Conservation (phyloP, 2,329 filamentous ascomycete species). For the Onygenales sp. region DNA sequence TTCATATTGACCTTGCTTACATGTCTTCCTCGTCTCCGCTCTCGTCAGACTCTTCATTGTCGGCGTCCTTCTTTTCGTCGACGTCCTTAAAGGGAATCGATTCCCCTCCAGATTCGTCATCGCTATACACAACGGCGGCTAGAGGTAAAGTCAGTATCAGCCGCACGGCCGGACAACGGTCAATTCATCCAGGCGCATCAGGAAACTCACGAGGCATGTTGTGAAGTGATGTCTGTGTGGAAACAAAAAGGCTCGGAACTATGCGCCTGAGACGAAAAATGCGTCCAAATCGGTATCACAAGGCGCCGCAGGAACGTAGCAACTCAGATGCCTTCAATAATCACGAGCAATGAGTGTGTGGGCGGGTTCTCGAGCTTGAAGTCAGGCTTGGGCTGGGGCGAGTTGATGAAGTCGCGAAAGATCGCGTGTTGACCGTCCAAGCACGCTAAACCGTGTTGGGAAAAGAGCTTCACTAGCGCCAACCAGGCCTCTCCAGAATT, state of each 20-base stretch:
- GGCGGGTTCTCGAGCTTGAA: background rate
- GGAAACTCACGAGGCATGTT: conserved; percentile 33
- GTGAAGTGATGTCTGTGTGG: background rate
- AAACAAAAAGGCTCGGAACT: conserved; percentile 11
- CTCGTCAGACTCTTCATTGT: conserved; percentile 16
- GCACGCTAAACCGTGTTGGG: conserved; percentile 25
- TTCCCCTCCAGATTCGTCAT: conserved; percentile 27
- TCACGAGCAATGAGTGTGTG: background rate
- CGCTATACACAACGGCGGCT: conserved; percentile 8
- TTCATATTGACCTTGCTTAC: conserved; percentile 17
- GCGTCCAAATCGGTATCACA: background rate
- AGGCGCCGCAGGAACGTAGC: background rate
- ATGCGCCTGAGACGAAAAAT: background rate
- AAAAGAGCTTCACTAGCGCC: conserved; percentile 31
- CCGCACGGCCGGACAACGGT: background rate
- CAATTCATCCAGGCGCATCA: background rate
- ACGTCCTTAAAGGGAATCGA: conserved; percentile 29
- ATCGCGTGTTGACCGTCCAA: conserved; percentile 20
- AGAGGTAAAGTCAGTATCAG: conserved; percentile 1
- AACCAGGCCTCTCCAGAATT: conserved; percentile 24
- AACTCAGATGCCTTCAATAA: background rate
- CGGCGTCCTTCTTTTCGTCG: conserved; percentile 13
- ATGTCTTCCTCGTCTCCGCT: conserved; percentile 25
- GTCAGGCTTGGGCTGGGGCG: background rate
- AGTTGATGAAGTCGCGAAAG: conserved; percentile 2